phyloP scores from a whole-genome alignment of 1,139 yeast genomes.

The Scheffersomyces quercinus region DNA sequence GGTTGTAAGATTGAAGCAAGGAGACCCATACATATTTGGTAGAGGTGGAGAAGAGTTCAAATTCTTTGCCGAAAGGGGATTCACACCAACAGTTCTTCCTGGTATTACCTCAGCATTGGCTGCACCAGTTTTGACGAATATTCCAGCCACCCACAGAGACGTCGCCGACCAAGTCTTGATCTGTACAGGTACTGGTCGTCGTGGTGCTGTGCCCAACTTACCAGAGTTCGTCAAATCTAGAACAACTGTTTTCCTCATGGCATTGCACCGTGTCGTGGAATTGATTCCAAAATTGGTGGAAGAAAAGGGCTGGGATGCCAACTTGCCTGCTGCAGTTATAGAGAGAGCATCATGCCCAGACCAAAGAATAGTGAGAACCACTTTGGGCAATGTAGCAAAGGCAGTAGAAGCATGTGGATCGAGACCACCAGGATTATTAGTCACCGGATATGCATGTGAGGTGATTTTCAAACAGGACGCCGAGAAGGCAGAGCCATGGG shows the following conservation, averaged over 20 bases:
- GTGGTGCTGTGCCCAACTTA: constrained; percentile 75
- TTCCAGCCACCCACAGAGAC: constrained; percentile 91
- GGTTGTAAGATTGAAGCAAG: constrained; percentile 91
- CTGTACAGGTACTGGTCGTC: constrained; percentile 93
- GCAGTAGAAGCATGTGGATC: constrained; percentile 84
- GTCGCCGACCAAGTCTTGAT: constrained; percentile 90
- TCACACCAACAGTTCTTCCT: constrained; percentile 70
- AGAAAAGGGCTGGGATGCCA: constrained; percentile 64
- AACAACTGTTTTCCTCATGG: constrained; percentile 89
- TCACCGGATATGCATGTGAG: constrained; percentile 79
- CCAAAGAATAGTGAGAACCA: constrained; percentile 80
- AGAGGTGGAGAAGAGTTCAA: constrained; percentile 93
- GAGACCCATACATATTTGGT: constrained; percentile 96
- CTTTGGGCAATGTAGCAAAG: constrained; percentile 61
- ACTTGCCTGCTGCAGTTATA: constrained; percentile 78
- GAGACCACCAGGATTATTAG: constrained; percentile 89
- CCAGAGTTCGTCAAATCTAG: constrained; percentile 74
- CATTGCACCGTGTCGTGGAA: constrained; percentile 77
- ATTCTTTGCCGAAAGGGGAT: constrained; percentile 69
- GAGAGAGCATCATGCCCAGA: constrained; percentile 95
- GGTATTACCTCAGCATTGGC: constrained; percentile 92
- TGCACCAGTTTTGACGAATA: constrained; percentile 80
- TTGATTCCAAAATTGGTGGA: constrained; percentile 58
- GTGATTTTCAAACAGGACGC: constrained; percentile 39
- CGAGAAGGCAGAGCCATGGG: constrained; percentile 40